phyloP scores from a whole-genome alignment of 345 rosid genomes.

The Isatis tinctoria region DNA sequence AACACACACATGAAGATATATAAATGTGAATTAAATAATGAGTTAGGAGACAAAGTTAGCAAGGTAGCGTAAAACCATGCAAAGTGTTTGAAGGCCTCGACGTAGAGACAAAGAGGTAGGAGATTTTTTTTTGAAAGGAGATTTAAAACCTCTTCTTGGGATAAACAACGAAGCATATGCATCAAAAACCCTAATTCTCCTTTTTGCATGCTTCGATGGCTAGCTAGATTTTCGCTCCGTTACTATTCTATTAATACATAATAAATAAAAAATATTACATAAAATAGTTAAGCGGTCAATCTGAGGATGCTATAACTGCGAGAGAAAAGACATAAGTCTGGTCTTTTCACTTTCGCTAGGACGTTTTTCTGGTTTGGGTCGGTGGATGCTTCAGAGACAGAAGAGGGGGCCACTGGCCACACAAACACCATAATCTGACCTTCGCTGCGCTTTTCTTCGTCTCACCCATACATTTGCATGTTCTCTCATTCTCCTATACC shows the following conservation, averaged over 20 bases:
- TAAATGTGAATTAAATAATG: background rate
- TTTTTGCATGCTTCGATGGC: constrained; percentile 9
- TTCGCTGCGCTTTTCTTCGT: constrained; percentile 29
- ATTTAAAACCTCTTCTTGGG: constrained; percentile 23
- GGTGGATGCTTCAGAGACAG: constrained; percentile 36
- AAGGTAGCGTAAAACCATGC: constrained; percentile 35
- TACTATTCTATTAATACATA: background rate
- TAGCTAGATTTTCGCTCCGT: constrained; percentile 23
- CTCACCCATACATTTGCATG: constrained; percentile 56
- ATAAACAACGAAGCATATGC: constrained; percentile 35
- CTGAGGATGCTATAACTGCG: constrained; percentile 24
- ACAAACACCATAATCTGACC: constrained; percentile 38
- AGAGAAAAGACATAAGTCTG: constrained; percentile 26
- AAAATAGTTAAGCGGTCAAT: constrained; percentile 1
- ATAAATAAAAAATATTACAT: background rate
- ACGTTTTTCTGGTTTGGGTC: constrained; percentile 35
- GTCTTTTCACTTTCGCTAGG: constrained; percentile 30
- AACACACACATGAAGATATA: constrained; percentile 11
- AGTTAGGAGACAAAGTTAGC: constrained; percentile 31
- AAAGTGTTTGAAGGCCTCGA: constrained; percentile 24
- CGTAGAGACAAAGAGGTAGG: constrained; percentile 29
- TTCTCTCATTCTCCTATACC: constrained; percentile 32
- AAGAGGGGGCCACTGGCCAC: constrained; percentile 36
- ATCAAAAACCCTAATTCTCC: constrained; percentile 15
- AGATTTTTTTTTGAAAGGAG: background rate